Conservation (phyloP, 306 rosid genomes). For the Medicago arabica region DNA sequence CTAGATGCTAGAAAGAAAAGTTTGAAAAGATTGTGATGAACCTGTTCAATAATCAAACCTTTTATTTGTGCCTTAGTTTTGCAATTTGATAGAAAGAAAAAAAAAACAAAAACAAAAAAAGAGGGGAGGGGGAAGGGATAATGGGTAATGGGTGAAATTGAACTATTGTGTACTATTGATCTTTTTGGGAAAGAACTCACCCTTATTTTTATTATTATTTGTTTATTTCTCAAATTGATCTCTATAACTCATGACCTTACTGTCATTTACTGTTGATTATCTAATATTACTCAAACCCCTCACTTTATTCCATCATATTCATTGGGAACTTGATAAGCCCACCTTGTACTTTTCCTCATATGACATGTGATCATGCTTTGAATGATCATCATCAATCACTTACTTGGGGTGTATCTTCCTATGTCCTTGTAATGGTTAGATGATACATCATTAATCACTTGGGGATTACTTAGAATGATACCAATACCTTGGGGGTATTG, state of each 20-base stretch:
- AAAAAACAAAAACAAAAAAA: too few relatives aligned
- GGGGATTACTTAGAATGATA: not conserved
- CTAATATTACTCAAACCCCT: conserved; percentile 15
- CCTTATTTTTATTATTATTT: conserved; percentile 8
- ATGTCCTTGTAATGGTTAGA: conserved; percentile 13
- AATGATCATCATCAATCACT: not conserved
- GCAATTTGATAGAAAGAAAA: conserved; percentile 17
- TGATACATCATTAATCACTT: conserved; percentile 15
- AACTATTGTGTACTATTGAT: conserved; percentile 29
- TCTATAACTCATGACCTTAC: not conserved
- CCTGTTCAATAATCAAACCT: conserved; percentile 43
- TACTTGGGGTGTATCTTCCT: not conserved
- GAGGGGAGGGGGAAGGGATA: not conserved
- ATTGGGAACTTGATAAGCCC: not conserved
- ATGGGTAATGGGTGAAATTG: conserved; percentile 39
- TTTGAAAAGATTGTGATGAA: conserved; percentile 85
- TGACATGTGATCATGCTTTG: not conserved
- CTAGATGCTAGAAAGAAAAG: conserved; percentile 97
- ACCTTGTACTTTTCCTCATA: conserved; percentile 14
- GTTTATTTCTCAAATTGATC: not conserved
- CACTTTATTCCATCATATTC: not conserved
- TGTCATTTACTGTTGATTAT: conserved; percentile 15
- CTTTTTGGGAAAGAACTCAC: conserved; percentile 11
- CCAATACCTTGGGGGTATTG: not conserved
- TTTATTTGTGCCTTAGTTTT: conserved; percentile 42